Base-by-base conservation (phyloP, 1,139 yeast species). In the Arxiozyma bovina region DNA sequence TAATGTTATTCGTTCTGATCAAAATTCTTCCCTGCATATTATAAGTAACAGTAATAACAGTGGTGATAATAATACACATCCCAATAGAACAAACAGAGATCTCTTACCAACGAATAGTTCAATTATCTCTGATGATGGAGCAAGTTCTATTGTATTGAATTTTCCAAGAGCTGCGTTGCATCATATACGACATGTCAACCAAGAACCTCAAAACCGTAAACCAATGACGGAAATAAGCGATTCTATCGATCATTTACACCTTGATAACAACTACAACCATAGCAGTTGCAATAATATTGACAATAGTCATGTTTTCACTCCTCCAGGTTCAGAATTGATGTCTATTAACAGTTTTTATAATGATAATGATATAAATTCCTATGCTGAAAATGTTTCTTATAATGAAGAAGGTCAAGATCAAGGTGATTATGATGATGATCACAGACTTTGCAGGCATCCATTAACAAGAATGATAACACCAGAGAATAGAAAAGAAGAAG, bases 61-160 rank as follows among this genome's bases (percentile, higher is more conserved):
- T 27, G 8, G 11, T 27, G 30, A 34, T 34, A 2, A 34, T 12
- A 12, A 15, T 34, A 34, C 12, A 15, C 40, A 34, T 34, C 15
- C 30, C 30, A 23, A 25, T 17, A n/a, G 15, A 25, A 44, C 8
- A 3, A 44, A 23, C 4, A 23, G 25, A 11, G 20, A 27, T n/a
- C 8, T 18, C 15, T 2, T 23, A 5, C 27, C 34, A n/a, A 45
- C 47, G 15, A 44, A 44, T 25, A 45, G 34, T 30, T 45, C 48
- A 38, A 46, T 34, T n/a, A 34, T 34, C 7, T 46, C 42, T 5
- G 53, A 51, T 42, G 58, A 56, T 30, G 60, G 54, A 4, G 54
- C 54, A 40, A 58, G 60, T 41, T 62, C 64, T 6, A 59, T 64
- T n/a, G 66, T 61, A 6, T 52, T 65, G 21, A 57, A 63, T 53